Base-by-base conservation (phyloP, 805 yeast genomes). In the Metschnikowia rubicola region DNA sequence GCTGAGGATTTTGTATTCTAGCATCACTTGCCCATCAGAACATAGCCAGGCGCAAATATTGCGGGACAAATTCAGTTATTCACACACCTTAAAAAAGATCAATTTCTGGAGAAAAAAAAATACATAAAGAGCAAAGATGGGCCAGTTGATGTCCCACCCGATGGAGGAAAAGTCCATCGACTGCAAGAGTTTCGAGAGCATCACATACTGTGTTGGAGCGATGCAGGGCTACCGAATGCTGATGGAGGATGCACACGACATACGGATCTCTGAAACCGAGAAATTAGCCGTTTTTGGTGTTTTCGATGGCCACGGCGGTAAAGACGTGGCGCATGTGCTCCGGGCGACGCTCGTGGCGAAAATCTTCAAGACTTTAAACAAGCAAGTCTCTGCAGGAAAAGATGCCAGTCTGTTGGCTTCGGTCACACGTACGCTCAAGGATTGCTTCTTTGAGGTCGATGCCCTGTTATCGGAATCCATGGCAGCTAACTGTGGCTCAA, bases 231-330 rank as follows among this genome's bases (percentile, higher is more conserved):
- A 84, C 63, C 65, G 92, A 43, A 67, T 80, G 57, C 74, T 84
- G 6, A 87, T 86, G 81, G 92, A 86, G 59, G 92, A 86, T 65
- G 86, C 89, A 4, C 86, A 82, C 62, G 73, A 79, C 50, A 77
- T 81, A 17, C 58, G 74, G 35, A 69, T 77, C 39, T 75, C 71
- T 48, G 75, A 72, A 41, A 71, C 69, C 49, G 72, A 68, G 30
- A 39, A 66, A 10, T 52, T 68, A 29, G 68, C 78, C 10, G 73
- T 86, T 3, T 84, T 83, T 62, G 89, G 85, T 0, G 86, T 86
- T 1, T 86, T 84, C 64, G 95, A 86, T 64, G 95, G 95, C 2
- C 95, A 86, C 62, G 95, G 95, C 2, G 91, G 92, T 12, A 71
- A 76, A 6, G 75, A 76, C 26, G 75, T 86, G 19, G 81, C 91